Conservation (phyloP, 768 basidiomycete genomes). For the Boletellus emodensis region DNA sequence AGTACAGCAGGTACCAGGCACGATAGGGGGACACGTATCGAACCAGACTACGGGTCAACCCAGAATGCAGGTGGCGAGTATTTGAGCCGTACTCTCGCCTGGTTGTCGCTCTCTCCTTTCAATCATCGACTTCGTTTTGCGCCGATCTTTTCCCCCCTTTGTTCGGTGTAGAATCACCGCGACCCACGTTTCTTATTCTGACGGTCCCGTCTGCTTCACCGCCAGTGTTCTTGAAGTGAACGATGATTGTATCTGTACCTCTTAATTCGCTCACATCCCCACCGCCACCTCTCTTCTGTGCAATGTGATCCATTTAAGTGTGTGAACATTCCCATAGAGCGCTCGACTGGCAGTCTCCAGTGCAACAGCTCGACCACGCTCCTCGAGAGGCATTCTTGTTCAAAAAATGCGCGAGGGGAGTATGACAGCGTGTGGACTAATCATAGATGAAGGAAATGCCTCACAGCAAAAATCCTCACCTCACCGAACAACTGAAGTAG, state of each 20-base stretch:
- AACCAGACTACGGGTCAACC: constrained; percentile 27
- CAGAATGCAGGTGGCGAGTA: constrained; percentile 35
- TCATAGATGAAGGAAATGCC: too few relatives aligned
- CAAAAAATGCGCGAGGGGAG: too few relatives aligned
- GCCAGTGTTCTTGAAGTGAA: constrained; percentile 31
- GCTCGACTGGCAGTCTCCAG: background rate
- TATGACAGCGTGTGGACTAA: too few relatives aligned
- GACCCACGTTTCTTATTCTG: constrained; percentile 18
- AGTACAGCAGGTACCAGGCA: constrained; percentile 37
- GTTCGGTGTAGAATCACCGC: constrained; percentile 3
- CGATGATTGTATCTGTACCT: constrained; percentile 38
- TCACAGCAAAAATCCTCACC: too few relatives aligned
- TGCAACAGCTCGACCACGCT: too few relatives aligned
- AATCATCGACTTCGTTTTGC: constrained; percentile 13
- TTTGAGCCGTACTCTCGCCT: constrained; percentile 21
- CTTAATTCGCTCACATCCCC: constrained; percentile 30
- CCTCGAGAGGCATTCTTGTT: too few relatives aligned
- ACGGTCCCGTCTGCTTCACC: constrained; percentile 16
- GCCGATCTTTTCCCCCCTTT: constrained; percentile 3
- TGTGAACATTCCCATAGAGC: constrained; percentile 14
- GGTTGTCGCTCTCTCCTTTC: background rate
- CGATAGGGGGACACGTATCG: constrained; percentile 27
- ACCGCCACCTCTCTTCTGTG: constrained; percentile 11
- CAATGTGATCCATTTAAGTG: constrained; percentile 19
- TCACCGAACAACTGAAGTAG: too few relatives aligned